Percentiles rank a stretch among this genome's conserved stretches.
Evolutionary conservation across 2,329 filamentous ascomycete genomes (phyloP).

Genomic region (Colletotrichum falcatum): DNA sequence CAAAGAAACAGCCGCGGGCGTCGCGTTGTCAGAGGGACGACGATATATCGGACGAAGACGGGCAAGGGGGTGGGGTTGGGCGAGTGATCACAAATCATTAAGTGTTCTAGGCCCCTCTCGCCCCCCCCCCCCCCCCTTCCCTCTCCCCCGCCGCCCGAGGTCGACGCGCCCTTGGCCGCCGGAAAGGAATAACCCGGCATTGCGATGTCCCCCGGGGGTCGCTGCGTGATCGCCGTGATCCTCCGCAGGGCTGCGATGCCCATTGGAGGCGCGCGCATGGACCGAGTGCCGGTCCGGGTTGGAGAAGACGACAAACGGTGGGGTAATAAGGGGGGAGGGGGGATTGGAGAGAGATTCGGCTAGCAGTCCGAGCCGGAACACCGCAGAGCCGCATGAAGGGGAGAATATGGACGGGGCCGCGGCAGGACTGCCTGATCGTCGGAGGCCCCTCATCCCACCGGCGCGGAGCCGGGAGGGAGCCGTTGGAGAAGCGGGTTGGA

Average conservation of each 20-base stretch:
- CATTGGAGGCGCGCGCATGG: background rate
- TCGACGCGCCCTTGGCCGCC: background rate
- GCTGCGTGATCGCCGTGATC: background rate
- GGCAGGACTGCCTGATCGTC: conserved; percentile 6
- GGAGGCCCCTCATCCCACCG: background rate
- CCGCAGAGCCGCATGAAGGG: background rate
- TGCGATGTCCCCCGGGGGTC: background rate
- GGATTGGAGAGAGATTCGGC: no score
- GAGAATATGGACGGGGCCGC: background rate
- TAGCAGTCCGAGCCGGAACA: background rate
- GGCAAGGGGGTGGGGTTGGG: no score
- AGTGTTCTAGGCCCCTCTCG: background rate
- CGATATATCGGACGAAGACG: background rate
- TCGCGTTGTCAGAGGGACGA: no score
- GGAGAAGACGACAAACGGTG: background rate
- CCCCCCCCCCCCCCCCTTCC: background rate
- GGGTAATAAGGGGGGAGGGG: no score
- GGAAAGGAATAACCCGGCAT: background rate
- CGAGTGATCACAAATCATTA: background rate
- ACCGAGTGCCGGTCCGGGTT: background rate
- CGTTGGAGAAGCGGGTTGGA: background rate
- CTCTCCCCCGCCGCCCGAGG: background rate
- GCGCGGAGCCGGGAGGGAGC: background rate
- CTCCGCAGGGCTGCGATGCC: background rate
- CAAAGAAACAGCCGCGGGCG: no score